Evolutionary conservation across 768 basidiomycete genomes (phyloP).

Genomic region (Hericium alpestre): DNA sequence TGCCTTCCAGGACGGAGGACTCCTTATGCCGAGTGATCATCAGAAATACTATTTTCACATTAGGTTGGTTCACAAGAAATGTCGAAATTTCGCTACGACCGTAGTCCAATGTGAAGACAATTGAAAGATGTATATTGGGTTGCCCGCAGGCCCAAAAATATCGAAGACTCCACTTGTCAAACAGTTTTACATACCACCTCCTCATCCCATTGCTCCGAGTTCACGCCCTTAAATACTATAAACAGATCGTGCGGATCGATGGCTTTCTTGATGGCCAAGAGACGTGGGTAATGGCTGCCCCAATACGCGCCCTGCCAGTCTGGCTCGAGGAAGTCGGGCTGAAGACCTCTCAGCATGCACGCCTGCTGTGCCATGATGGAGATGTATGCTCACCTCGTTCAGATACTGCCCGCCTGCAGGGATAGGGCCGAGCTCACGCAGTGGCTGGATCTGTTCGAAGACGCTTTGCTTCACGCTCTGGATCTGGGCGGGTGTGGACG

Average conservation of each 20-base stretch:
- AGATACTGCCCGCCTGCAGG: background rate
- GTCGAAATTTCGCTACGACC: too few relatives aligned
- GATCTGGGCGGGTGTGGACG: background rate
- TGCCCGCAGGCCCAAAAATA: too few relatives aligned
- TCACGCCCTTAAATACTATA: background rate
- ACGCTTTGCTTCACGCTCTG: background rate
- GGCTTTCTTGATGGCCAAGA: conserved; percentile 9
- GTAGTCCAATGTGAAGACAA: too few relatives aligned
- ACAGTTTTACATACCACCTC: background rate
- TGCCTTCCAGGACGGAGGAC: too few relatives aligned
- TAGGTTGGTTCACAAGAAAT: too few relatives aligned
- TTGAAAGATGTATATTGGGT: too few relatives aligned
- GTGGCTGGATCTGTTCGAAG: background rate
- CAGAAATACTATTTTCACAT: too few relatives aligned
- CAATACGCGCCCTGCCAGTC: conserved; percentile 9
- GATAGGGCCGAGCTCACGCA: background rate
- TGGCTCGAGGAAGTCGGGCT: conserved; percentile 5
- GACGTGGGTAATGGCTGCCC: conserved; percentile 12
- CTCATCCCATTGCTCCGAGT: background rate
- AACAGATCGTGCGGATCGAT: conserved; percentile 8
- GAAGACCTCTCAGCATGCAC: background rate
- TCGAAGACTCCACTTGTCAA: conserved; percentile 15
- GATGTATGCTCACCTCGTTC: background rate
- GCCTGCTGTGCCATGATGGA: background rate
- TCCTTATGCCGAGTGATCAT: too few relatives aligned